These are phyloP conservation scores for Phragmites australis DNA, from an alignment of 176 grass and related monocot genomes.

Conservation along the genomic window DNA sequence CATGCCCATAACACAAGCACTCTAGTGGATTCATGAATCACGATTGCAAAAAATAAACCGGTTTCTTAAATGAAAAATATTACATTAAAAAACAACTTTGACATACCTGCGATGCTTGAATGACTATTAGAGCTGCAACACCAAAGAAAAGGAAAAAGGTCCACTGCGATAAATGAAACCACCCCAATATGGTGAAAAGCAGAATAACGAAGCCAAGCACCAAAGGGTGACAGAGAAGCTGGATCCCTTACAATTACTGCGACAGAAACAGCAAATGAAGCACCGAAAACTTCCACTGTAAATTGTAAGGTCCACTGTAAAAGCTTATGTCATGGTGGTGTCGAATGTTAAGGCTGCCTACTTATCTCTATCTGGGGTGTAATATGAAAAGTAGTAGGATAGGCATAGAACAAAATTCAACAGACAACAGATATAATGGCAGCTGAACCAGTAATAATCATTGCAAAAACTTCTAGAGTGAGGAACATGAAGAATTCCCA, in stretches of 20 bases:
- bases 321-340: too few species aligned
- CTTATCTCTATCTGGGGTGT: too few species aligned
- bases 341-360: too few species aligned
- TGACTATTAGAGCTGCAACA: constrained; percentile 67
- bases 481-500: constrained; percentile 99
- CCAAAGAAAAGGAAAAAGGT: constrained; percentile 89
- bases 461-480: constrained; percentile 83
- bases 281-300: background rate
- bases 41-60: background rate
- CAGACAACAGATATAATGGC: constrained; percentile 67
- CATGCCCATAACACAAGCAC: too few species aligned
- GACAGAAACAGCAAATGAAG: constrained; percentile 34
- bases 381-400: too few species aligned
- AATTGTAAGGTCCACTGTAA: constrained; percentile 18
- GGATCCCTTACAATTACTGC: constrained; percentile 78
- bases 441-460: constrained; percentile 93
- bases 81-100: constrained; percentile 1
- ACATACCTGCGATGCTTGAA: constrained; percentile 92
- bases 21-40: background rate
- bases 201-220: constrained; percentile 79
- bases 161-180: constrained; percentile 67
- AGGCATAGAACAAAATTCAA: too few species aligned
- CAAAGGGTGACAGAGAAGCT: constrained; percentile 68
- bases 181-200: constrained; percentile 65
- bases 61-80: background rate